phyloP scores from a whole-genome alignment of 805 yeast genomes.

The Vanderwaltozyma yarrowii region DNA sequence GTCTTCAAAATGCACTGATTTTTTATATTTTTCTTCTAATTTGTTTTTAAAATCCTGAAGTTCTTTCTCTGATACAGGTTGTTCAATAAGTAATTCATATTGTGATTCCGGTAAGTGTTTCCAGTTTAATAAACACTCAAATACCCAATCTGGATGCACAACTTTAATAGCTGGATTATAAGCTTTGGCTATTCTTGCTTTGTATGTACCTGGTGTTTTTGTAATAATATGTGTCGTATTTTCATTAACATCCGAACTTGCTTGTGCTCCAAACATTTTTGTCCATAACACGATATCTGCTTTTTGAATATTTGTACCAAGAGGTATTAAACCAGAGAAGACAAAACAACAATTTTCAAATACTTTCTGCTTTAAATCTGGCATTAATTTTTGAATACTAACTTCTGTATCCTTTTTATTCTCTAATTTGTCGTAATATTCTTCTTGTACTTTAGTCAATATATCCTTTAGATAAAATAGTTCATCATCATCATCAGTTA shows the following conservation, averaged over 20 bases:
- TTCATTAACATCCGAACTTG: slow-evolving; percentile 58
- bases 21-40: slow-evolving; percentile 27
- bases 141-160: slow-evolving; percentile 91
- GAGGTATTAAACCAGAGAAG: slow-evolving; percentile 83
- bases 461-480: slow-evolving; percentile 52
- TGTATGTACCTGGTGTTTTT: slow-evolving; percentile 67
- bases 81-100: slow-evolving; percentile 44
- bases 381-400: slow-evolving; percentile 62
- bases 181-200: slow-evolving; percentile 70
- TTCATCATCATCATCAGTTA: slow-evolving; percentile 77
- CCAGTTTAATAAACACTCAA: slow-evolving; percentile 79
- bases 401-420: slow-evolving; percentile 37
- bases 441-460: slow-evolving; percentile 50
- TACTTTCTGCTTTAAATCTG: slow-evolving; percentile 58
- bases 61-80: slow-evolving; percentile 37
- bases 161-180: slow-evolving; percentile 53
- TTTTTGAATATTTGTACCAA: slow-evolving; percentile 58
- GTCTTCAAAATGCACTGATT: slow-evolving; percentile 30
- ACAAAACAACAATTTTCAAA: slow-evolving; percentile 60
- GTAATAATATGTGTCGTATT: slow-evolving; percentile 86
- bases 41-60: slow-evolving; percentile 24
- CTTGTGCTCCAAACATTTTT: slow-evolving; percentile 79
- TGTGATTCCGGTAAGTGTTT: slow-evolving; percentile 50
- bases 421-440: slow-evolving; percentile 48
- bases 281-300: slow-evolving; percentile 93